Percentiles rank a stretch among this genome's conserved stretches.
Evolutionary conservation across 2,329 filamentous ascomycete species (phyloP).

Genomic region (Ramularia endophylla): DNA sequence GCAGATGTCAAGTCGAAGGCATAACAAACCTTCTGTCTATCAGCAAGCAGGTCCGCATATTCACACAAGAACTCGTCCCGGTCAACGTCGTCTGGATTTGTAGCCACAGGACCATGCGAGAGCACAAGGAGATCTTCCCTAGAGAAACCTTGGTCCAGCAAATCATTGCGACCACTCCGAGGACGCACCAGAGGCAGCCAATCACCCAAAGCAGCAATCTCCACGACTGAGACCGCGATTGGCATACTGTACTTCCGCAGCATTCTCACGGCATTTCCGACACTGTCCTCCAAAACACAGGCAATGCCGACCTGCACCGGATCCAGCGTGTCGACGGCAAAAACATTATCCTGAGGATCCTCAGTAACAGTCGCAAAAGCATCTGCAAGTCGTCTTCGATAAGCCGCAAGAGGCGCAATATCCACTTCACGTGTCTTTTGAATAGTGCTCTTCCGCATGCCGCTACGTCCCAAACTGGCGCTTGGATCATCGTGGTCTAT

Average conservation of each 20-base stretch:
- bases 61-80: constrained; percentile 72
- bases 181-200: constrained; percentile 64
- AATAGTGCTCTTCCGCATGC: constrained; percentile 30
- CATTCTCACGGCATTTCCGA: constrained; percentile 68
- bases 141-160: constrained; percentile 62
- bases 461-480: constrained; percentile 41
- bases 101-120: constrained; percentile 58
- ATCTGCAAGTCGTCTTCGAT: constrained; percentile 65
- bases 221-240: constrained; percentile 69
- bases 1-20: background rate
- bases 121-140: constrained; percentile 81
- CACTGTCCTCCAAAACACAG: constrained; percentile 74
- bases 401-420: constrained; percentile 56
- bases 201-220: constrained; percentile 74
- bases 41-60: constrained; percentile 63
- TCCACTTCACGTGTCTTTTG: constrained; percentile 43
- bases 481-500: constrained; percentile 49
- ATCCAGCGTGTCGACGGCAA: constrained; percentile 70
- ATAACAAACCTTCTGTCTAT: constrained; percentile 26
- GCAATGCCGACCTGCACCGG: constrained; percentile 75
- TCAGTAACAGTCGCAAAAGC: constrained; percentile 62
- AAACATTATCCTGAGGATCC: constrained; percentile 58
- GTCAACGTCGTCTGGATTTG: constrained; percentile 60
- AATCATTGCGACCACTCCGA: constrained; percentile 37
- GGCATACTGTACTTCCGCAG: constrained; percentile 75